Evolutionary conservation across 2,329 filamentous ascomycete genomes (phyloP), one percentile per base, ranked within the genome.

Genomic region (Stachybotrys echinatus): DNA sequence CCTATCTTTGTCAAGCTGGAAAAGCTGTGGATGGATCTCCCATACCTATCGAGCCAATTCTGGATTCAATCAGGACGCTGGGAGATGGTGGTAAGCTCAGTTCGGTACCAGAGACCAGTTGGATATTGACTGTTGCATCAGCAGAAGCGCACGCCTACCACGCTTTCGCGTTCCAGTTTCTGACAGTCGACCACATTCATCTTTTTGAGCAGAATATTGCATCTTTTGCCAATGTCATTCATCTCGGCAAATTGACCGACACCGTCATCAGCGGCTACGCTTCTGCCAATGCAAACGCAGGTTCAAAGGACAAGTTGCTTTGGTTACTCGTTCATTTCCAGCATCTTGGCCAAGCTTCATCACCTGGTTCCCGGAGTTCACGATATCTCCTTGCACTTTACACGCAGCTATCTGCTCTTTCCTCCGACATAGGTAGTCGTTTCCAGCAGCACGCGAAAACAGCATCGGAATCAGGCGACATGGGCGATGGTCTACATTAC

Each of bases 301-400:
- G 59, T 12, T 61, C 67, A 1, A 68, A 68, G 37, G 67, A 74
- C 39, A 66, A 69, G 10, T 75, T 82, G 37, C 65, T 89, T 38
- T 85, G 84, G 75, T 74, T 88, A 23, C 68, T 90, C 23, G 78
- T 87, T 14, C 83, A 88, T 58, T 85, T 86, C 54, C 77, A 88
- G 52, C 76, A 79, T 47, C 65, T 87, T 12, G 75, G 77, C 47
- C 70, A 71, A 49, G 66, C 10, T 67, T 66, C 43, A 57, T 58
- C 14, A 61, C 64, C 23, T 58, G 62, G 10, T n/a, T 61, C 60
- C 4, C 64, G 70, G 34, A 69, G 70, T 14, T 58, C 70, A 6
- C 61, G 65, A 7, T 77, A 76, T 54, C 61, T 84, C 6, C 71
- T 74, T 48, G 75, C 78, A 1, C 61, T 84, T 6, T 78, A 82